phyloP scores from a whole-genome alignment of 2,329 filamentous ascomycete species.

The Aspergillus carbonarius region DNA sequence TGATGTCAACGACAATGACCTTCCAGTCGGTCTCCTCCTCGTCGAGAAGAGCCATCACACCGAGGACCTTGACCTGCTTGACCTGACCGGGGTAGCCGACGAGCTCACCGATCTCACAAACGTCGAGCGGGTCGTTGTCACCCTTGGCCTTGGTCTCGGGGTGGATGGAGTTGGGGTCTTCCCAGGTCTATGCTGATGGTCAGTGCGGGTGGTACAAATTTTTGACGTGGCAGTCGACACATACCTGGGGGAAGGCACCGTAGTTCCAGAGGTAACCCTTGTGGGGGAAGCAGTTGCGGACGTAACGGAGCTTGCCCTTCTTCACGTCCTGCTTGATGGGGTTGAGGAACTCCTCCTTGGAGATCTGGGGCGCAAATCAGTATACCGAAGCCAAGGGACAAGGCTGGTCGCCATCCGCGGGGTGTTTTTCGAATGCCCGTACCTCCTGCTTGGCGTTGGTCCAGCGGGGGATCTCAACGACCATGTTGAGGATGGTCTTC shows the following conservation, averaged over 20 bases:
- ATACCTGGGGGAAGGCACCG: constrained; percentile 95
- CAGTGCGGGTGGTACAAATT: neutral
- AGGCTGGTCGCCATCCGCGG: neutral
- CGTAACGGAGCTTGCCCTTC: constrained; percentile 99
- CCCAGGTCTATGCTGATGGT: constrained; percentile 73
- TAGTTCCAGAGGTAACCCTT: constrained; percentile 99
- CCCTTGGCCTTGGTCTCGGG: constrained; percentile 99
- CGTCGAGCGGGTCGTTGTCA: constrained; percentile 98
- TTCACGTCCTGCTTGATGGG: constrained; percentile 99
- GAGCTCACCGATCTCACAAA: constrained; percentile 98
- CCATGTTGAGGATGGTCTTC: constrained; percentile 96
- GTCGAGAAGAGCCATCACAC: constrained; percentile 98
- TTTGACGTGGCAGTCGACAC: constrained; percentile 24
- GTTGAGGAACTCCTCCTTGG: constrained; percentile 97
- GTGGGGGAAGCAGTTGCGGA: constrained; percentile 99
- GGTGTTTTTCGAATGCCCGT: constrained; percentile 34
- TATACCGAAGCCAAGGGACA: constrained; percentile 9
- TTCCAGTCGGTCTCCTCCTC: constrained; percentile 99
- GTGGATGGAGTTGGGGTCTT: constrained; percentile 94
- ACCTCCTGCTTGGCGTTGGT: constrained; percentile 99
- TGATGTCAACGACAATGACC: constrained; percentile 98
- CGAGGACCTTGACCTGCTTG: constrained; percentile 99
- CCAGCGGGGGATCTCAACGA: constrained; percentile 99
- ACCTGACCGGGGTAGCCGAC: constrained; percentile 94
- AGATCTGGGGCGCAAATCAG: constrained; percentile 65